phyloP scores from a whole-genome alignment of 2,329 filamentous ascomycete genomes.

The Pseudocercospora crystallina region DNA sequence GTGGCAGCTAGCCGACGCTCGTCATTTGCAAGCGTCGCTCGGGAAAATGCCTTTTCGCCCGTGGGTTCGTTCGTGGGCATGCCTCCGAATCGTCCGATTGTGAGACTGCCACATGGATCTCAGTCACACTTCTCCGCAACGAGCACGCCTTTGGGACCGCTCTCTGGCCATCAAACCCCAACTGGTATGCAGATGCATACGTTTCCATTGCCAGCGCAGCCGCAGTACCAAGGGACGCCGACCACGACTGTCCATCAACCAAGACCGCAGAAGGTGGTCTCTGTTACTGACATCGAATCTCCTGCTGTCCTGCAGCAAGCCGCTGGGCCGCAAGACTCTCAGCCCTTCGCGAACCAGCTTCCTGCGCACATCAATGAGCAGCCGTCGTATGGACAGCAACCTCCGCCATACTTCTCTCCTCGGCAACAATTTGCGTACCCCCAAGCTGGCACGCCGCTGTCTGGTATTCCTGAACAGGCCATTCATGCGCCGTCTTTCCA shows the following conservation, averaged over 20 bases:
- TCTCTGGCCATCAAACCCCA: slow-evolving; percentile 39
- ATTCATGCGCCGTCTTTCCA: slow-evolving; percentile 91
- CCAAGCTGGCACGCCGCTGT: slow-evolving; percentile 75
- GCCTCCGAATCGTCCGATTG: slow-evolving; percentile 69
- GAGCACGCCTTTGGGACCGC: slow-evolving; percentile 33
- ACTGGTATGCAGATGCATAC: slow-evolving; percentile 55
- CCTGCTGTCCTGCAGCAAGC: slow-evolving; percentile 63
- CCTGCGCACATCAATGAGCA: slow-evolving; percentile 66
- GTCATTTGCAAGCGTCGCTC: slow-evolving; percentile 67
- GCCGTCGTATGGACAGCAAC: slow-evolving; percentile 51
- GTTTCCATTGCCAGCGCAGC: slow-evolving; percentile 55
- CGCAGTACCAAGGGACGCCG: slow-evolving; percentile 60
- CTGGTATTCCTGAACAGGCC: slow-evolving; percentile 88
- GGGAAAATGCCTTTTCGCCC: slow-evolving; percentile 77
- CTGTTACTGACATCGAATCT: slow-evolving; percentile 87
- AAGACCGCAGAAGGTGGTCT: slow-evolving; percentile 89
- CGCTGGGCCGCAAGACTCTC: slow-evolving; percentile 59
- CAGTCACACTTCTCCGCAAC: slow-evolving; percentile 37
- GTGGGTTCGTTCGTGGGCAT: slow-evolving; percentile 65
- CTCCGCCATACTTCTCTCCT: slow-evolving; percentile 52
- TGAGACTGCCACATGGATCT: slow-evolving; percentile 71
- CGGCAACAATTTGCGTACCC: slow-evolving; percentile 55
- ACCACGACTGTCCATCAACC: slow-evolving; percentile 86
- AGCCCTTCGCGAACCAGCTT: slow-evolving; percentile 94
- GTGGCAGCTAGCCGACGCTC: slow-evolving; percentile 86